Evolutionary conservation across 768 basidiomycete species (phyloP), one percentile per base, ranked within the genome.

Genomic region (Leccinum ochraceum): DNA sequence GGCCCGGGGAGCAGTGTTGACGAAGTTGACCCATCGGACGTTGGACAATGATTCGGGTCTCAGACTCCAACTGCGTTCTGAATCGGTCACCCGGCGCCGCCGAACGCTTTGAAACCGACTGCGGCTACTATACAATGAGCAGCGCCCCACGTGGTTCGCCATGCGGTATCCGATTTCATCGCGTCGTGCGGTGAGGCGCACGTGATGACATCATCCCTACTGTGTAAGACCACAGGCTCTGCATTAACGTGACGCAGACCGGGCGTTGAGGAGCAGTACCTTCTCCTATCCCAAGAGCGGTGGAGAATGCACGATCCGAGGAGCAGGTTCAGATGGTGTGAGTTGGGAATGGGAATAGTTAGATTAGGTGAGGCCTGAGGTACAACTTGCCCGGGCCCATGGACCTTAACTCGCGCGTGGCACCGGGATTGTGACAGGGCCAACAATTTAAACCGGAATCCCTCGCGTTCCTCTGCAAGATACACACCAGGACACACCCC

Each of bases 131-230:
- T 28, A 13, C 42, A 44, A 16, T 28, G 49, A 24, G 49, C 28
- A 16, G 9, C 28, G 50, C 14, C 2, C 49, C 32, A 32, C 32
- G 17, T 28, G 26, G 26, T 50, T 3, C 48, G 10, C 16, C 28
- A 46, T 46, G 32, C 24, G 4, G 9, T 36, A 32, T 34, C 62
- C 63, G 63, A 61, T 53, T 6, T 20, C 36, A 53, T 42, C 59
- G 54, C 46, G 32, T 48, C 64, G 22, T 54, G 54, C 65, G 65
- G 56, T 54, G 42, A 16, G 44, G 10, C 32, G 28, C 24, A 46
- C 20, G 48, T 8, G 56, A 66, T 63, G 56, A 58, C 28, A 65
- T 66, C 52, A 62, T 48, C 34, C 14, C 2, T 4, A 32, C 7
- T 28, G 26, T 62, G 64, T 66, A 65, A 64, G 54, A 50, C 22